Percentiles rank a stretch among this genome's conserved stretches.
These are phyloP conservation scores for Leucaena leucocephala DNA, from an alignment of 306 rosid species.

Conservation along the genomic window DNA sequence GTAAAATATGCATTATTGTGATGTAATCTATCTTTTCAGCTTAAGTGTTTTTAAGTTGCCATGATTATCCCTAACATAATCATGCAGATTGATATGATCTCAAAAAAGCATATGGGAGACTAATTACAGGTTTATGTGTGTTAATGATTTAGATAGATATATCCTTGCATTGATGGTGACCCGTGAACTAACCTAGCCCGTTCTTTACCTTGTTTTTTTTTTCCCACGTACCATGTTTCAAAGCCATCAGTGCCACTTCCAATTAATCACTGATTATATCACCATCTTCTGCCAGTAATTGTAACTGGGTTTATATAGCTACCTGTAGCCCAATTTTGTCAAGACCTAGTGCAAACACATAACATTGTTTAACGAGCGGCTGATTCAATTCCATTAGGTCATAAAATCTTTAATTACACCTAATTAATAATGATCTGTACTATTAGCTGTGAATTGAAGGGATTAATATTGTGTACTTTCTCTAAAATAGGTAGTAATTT, in stretches of 20 bases:
- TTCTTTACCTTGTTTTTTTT: constrained; percentile 45
- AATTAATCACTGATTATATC: neutral
- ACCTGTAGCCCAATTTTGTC: constrained; percentile 18
- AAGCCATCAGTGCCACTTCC: constrained; percentile 36
- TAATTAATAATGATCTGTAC: neutral
- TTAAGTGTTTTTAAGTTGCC: constrained; percentile 40
- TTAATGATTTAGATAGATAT: constrained; percentile 5
- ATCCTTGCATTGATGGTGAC: constrained; percentile 47
- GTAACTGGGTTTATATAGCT: neutral
- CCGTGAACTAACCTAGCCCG: constrained; percentile 50
- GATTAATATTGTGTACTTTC: neutral
- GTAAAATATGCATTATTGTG: constrained; percentile 41
- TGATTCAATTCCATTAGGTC: neutral
- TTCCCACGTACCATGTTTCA: constrained; percentile 33
- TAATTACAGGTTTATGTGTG: neutral
- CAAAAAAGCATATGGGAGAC: constrained; percentile 34
- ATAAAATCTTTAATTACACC: neutral
- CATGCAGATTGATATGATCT: constrained; percentile 28
- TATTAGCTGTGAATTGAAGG: neutral
- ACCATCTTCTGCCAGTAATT: constrained; percentile 8
- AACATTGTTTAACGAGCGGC: neutral
- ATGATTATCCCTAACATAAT: constrained; percentile 22
- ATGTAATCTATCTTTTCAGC: constrained; percentile 55
- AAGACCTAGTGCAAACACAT: constrained; percentile 7
- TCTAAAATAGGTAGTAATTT: neutral